Conservation (phyloP, 2,329 filamentous ascomycete species). For the Cladobotryum mycophilum region DNA sequence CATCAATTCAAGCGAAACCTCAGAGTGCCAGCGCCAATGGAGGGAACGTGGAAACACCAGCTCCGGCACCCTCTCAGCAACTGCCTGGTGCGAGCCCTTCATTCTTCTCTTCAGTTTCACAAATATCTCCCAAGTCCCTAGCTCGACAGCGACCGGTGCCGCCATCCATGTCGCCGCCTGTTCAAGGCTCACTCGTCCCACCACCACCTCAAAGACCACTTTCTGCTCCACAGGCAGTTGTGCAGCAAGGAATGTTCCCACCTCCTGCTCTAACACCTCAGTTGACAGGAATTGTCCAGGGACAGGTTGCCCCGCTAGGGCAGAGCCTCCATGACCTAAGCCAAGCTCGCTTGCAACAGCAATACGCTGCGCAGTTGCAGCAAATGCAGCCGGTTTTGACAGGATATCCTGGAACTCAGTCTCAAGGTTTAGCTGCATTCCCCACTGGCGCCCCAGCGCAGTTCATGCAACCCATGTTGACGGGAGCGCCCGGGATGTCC, state of each 20-base stretch:
- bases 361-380: slow-evolving; percentile 45
- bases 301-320: slow-evolving; percentile 62
- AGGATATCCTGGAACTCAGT: slow-evolving; percentile 28
- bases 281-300: slow-evolving; percentile 64
- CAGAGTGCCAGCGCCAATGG: background rate
- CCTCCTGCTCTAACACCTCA: slow-evolving; percentile 75
- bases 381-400: slow-evolving; percentile 36
- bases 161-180: slow-evolving; percentile 52
- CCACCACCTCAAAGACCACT: slow-evolving; percentile 72
- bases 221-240: slow-evolving; percentile 74
- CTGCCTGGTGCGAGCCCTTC: slow-evolving; percentile 50
- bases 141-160: slow-evolving; percentile 63
- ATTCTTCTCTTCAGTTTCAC: slow-evolving; percentile 44
- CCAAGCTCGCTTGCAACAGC: slow-evolving; percentile 59
- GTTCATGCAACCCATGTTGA: slow-evolving; percentile 46
- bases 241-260: slow-evolving; percentile 65
- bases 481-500: slow-evolving; percentile 35
- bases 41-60: background rate
- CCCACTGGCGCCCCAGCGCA: slow-evolving; percentile 27
- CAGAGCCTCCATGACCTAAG: slow-evolving; percentile 71
- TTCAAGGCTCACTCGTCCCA: slow-evolving; percentile 61
- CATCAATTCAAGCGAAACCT: slow-evolving; percentile 15
- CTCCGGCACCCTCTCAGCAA: slow-evolving; percentile 32
- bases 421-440: slow-evolving; percentile 34
- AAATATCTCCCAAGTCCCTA: slow-evolving; percentile 21